phyloP scores from a whole-genome alignment of 2,329 filamentous ascomycete genomes.

The Hypoxylon sp. region DNA sequence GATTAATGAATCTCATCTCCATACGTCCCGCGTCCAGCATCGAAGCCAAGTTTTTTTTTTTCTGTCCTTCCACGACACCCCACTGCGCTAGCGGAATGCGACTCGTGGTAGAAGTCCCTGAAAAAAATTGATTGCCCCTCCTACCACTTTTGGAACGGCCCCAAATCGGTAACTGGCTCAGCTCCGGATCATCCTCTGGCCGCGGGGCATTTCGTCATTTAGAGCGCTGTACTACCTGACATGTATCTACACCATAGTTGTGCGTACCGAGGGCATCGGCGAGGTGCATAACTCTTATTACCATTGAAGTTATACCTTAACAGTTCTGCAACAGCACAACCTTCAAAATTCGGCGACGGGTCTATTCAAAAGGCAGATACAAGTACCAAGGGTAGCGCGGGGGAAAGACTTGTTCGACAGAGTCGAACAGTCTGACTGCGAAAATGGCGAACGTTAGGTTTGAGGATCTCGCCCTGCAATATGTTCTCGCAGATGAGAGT shows the following conservation, averaged over 20 bases:
- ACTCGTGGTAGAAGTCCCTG: constrained; percentile 27
- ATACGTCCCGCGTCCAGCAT: constrained; percentile 25
- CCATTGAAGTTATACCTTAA: background rate
- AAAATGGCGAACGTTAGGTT: constrained; percentile 62
- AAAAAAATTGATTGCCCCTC: constrained; percentile 51
- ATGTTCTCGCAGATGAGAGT: constrained; percentile 66
- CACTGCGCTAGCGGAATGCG: constrained; percentile 28
- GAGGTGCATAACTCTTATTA: background rate
- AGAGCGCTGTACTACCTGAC: constrained; percentile 10
- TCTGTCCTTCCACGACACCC: constrained; percentile 20
- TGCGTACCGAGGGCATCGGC: background rate
- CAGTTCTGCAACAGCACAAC: constrained; percentile 3
- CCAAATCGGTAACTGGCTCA: constrained; percentile 23
- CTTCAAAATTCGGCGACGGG: background rate
- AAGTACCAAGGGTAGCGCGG: background rate
- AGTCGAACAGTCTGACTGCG: constrained; percentile 21
- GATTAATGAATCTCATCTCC: constrained; percentile 34
- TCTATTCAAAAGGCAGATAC: constrained; percentile 1
- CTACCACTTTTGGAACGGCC: constrained; percentile 49
- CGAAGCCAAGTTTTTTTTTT: constrained; percentile 28
- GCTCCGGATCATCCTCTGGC: constrained; percentile 33
- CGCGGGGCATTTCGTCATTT: constrained; percentile 50
- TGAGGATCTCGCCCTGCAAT: constrained; percentile 66
- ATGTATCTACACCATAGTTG: constrained; percentile 9
- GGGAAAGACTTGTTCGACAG: constrained; percentile 18